These are phyloP conservation scores for Pythium guiyangense DNA, from an alignment of 352 stramenopile species.

Conservation along the genomic window DNA sequence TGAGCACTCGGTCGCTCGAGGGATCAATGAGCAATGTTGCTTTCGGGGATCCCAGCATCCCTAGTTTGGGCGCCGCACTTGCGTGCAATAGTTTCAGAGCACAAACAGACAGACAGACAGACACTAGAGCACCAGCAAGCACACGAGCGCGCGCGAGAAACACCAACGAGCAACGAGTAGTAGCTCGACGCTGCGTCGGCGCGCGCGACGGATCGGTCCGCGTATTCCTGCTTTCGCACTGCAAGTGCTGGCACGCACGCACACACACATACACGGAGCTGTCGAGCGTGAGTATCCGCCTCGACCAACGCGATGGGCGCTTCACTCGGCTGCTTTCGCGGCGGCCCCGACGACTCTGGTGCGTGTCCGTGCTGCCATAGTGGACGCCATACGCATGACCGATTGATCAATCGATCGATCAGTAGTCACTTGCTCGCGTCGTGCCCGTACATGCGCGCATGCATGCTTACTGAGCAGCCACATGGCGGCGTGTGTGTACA, in stretches of 20 bases:
- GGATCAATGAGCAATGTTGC: too few relatives aligned
- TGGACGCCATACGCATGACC: neutral
- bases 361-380: neutral
- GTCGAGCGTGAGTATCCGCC: too few relatives aligned
- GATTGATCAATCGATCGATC: too few relatives aligned
- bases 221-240: neutral
- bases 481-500: too few relatives aligned
- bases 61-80: too few relatives aligned
- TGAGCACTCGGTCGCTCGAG: neutral
- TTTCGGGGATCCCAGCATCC: too few relatives aligned
- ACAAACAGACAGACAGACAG: too few relatives aligned
- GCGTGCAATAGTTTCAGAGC: too few relatives aligned
- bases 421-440: neutral
- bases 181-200: neutral
- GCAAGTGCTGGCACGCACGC: too few relatives aligned
- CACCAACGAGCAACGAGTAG: too few relatives aligned
- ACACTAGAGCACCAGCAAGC: too few relatives aligned
- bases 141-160: too few relatives aligned
- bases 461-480: neutral
- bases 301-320: conserved; percentile 59
- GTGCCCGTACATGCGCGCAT: neutral
- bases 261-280: neutral
- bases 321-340: conserved; percentile 48
- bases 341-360: conserved; percentile 14
- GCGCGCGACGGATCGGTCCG: neutral